These are phyloP conservation scores for Solanum gracilifrons DNA, from an alignment of 257 asterid species.

Conservation along the genomic window DNA sequence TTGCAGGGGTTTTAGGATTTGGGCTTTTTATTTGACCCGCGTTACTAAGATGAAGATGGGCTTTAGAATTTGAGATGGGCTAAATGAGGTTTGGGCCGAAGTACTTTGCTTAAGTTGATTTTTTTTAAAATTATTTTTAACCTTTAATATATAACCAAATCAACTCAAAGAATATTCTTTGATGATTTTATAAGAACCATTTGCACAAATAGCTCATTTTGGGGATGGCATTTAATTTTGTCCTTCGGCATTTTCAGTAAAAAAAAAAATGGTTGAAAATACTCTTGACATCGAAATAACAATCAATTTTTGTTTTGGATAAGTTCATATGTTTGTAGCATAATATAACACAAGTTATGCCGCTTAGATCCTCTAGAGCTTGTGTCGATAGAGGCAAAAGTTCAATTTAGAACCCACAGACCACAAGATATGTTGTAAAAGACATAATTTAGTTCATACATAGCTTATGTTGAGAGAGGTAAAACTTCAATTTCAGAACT, in stretches of 20 bases:
- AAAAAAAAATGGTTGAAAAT: no score
- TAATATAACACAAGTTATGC: neutral
- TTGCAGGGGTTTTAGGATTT: neutral
- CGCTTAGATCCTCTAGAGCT: rapidly evolving
- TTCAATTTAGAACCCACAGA: no score
- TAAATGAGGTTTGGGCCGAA: neutral
- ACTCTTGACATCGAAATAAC: no score
- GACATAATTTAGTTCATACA: no score
- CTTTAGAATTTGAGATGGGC: neutral
- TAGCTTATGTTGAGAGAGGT: neutral
- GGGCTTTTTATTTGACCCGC: neutral
- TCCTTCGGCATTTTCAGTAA: no score
- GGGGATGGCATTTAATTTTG: no score
- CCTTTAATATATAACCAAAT: no score
- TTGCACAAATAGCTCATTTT: no score
- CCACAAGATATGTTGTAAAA: neutral
- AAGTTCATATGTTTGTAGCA: neutral
- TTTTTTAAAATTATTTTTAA: no score
- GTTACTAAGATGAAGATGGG: neutral
- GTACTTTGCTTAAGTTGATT: neutral
- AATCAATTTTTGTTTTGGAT: neutral
- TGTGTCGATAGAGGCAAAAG: neutral
- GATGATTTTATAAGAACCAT: no score
- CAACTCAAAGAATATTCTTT: no score
- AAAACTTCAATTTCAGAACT: neutral